Conservation (phyloP, 495 filamentous ascomycete species). For the Aspergillus mulundensis region DNA sequence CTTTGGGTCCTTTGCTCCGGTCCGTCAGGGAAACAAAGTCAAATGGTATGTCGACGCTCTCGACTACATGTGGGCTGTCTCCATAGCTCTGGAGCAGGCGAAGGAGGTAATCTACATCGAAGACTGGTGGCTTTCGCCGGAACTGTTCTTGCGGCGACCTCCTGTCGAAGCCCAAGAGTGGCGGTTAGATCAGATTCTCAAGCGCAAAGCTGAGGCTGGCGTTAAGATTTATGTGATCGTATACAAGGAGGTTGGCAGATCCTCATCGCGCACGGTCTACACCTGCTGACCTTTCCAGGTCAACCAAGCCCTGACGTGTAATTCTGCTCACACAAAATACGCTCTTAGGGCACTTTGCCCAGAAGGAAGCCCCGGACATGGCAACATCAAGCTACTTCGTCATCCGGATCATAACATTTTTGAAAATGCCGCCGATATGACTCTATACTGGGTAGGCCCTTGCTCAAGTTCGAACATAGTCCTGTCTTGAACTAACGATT, state of each 20-base stretch:
- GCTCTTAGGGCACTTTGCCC: slow-evolving; percentile 78
- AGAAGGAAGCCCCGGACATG: slow-evolving; percentile 69
- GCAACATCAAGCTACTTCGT: slow-evolving; percentile 85
- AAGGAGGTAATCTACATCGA: slow-evolving; percentile 92
- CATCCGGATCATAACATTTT: slow-evolving; percentile 95
- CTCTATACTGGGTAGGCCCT: slow-evolving; percentile 75
- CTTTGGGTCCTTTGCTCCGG: slow-evolving; percentile 83
- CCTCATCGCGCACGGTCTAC: neutral
- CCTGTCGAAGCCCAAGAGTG: slow-evolving; percentile 79
- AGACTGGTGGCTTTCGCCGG: slow-evolving; percentile 96
- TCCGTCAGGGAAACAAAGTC: slow-evolving; percentile 76
- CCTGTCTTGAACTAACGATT: slow-evolving; percentile 1
- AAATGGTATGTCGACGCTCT: slow-evolving; percentile 97
- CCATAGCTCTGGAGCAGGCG: slow-evolving; percentile 76
- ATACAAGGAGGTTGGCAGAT: slow-evolving; percentile 67
- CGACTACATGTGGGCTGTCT: slow-evolving; percentile 93
- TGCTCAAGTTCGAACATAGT: neutral
- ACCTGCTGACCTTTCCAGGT: slow-evolving; percentile 34
- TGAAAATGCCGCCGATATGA: slow-evolving; percentile 94
- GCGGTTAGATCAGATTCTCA: slow-evolving; percentile 81
- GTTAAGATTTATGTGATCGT: slow-evolving; percentile 94
- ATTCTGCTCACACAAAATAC: slow-evolving; percentile 89
- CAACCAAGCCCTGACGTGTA: slow-evolving; percentile 80
- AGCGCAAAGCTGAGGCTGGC: slow-evolving; percentile 81
- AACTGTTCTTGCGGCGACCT: slow-evolving; percentile 84